phyloP scores from a whole-genome alignment of 805 yeast species.

The Wickerhamiella siamensis region DNA sequence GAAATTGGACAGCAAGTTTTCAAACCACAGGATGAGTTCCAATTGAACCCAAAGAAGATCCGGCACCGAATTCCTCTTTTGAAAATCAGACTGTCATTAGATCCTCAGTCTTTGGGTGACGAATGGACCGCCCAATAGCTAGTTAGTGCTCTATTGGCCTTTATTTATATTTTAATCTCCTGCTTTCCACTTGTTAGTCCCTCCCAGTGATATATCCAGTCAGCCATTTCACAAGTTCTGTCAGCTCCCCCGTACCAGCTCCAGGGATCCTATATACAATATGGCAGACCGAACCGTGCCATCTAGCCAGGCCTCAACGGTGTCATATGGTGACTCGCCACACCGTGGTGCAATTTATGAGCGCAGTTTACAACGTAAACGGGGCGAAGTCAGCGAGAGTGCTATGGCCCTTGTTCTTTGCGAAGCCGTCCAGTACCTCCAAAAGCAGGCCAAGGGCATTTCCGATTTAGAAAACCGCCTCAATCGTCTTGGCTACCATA shows the following conservation, averaged over 20 bases:
- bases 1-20: background rate
- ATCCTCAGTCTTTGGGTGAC: background rate
- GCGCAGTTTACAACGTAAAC: constrained; percentile 48
- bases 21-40: background rate
- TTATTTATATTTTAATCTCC: too few species aligned
- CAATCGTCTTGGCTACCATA: constrained; percentile 60
- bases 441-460: constrained; percentile 47
- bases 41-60: background rate
- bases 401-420: constrained; percentile 55
- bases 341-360: constrained; percentile 38
- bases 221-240: too few species aligned
- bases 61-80: constrained; percentile 1
- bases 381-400: constrained; percentile 52
- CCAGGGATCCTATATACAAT: too few species aligned
- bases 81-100: background rate
- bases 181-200: too few species aligned
- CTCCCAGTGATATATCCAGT: too few species aligned
- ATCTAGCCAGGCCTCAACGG: background rate
- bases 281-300: too few species aligned
- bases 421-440: constrained; percentile 55
- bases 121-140: background rate
- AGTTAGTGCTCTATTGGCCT: too few species aligned
- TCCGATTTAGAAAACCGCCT: constrained; percentile 47
- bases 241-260: too few species aligned
- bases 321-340: background rate